A percentile compares a stretch with the other conserved stretches of the same genome.
phyloP scores from a whole-genome alignment of 129 eudicot species.

The Escallonia rubra region DNA sequence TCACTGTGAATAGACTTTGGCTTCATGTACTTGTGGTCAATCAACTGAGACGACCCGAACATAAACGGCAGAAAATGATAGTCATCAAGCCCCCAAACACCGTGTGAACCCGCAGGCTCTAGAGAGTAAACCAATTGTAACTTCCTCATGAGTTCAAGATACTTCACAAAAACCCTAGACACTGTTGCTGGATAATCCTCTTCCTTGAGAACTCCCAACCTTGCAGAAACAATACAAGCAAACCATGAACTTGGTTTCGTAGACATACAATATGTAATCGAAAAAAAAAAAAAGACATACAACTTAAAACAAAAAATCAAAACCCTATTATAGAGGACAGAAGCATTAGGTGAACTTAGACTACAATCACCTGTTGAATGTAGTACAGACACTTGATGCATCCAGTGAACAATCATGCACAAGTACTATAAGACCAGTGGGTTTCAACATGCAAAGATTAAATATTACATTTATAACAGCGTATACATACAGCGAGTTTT shows the following conservation, averaged over 20 bases:
- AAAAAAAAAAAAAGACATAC: too few species aligned
- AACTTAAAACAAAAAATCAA: too few species aligned
- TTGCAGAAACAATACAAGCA: slow-evolving; percentile 77
- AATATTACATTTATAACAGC: too few species aligned
- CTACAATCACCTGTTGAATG: too few species aligned
- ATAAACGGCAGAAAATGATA: slow-evolving; percentile 85
- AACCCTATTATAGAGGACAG: too few species aligned
- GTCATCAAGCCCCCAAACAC: slow-evolving; percentile 99
- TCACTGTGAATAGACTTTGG: slow-evolving; percentile 91
- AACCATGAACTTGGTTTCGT: slow-evolving; percentile 89
- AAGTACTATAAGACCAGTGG: too few species aligned
- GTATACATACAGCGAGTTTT: too few species aligned
- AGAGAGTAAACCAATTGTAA: slow-evolving; percentile 63
- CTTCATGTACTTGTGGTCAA: slow-evolving; percentile 94
- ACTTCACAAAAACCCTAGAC: slow-evolving; percentile 70
- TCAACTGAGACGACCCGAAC: slow-evolving; percentile 86
- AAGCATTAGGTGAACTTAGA: too few species aligned
- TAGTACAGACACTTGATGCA: too few species aligned
- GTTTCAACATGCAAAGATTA: too few species aligned
- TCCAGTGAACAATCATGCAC: too few species aligned
- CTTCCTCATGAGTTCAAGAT: slow-evolving; percentile 78
- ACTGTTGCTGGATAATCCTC: slow-evolving; percentile 87
- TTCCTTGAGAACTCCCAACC: slow-evolving; percentile 53
- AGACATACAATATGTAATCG: slow-evolving; percentile 21
- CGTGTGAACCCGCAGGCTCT: slow-evolving; percentile 98